phyloP scores from a whole-genome alignment of 1,284 basidiomycete genomes.

The Athelia psychrophila region DNA sequence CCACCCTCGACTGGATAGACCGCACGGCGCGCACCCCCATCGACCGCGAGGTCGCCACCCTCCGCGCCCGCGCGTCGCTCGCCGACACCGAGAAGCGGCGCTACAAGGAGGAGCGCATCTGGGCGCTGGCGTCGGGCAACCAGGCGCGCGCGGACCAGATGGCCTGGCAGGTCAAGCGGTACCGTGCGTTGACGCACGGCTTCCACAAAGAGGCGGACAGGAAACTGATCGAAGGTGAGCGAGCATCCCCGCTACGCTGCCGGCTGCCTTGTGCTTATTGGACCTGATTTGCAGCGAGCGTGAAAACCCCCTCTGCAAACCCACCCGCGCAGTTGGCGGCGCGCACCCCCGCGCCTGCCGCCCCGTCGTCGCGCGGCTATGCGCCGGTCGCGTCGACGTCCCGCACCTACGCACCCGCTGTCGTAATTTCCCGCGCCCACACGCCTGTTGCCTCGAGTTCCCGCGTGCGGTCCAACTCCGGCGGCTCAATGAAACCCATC shows the following conservation, averaged over 20 bases:
- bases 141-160: slow-evolving; percentile 68
- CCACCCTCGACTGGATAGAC: slow-evolving; percentile 55
- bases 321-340: not conserved
- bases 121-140: slow-evolving; percentile 77
- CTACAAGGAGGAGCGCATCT: slow-evolving; percentile 80
- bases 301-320: no score
- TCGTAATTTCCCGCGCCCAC: no score
- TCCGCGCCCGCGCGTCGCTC: slow-evolving; percentile 71
- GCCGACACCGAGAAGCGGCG: slow-evolving; percentile 78
- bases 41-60: slow-evolving; percentile 66
- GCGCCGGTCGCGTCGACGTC: not conserved
- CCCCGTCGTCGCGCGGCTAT: not conserved
- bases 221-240: slow-evolving; percentile 65
- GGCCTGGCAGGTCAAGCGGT: slow-evolving; percentile 78
- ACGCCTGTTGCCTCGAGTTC: no score
- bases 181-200: slow-evolving; percentile 74
- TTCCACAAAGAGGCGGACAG: slow-evolving; percentile 74
- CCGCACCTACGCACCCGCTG: not conserved
- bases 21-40: slow-evolving; percentile 53
- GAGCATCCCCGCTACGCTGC: not conserved
- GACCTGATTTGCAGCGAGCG: not conserved
- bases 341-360: not conserved
- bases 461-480: no score
- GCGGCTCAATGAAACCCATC: no score
- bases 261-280: not conserved